These are phyloP conservation scores for Lachnellula suecica DNA, from an alignment of 2,329 filamentous ascomycete species.

Conservation along the genomic window DNA sequence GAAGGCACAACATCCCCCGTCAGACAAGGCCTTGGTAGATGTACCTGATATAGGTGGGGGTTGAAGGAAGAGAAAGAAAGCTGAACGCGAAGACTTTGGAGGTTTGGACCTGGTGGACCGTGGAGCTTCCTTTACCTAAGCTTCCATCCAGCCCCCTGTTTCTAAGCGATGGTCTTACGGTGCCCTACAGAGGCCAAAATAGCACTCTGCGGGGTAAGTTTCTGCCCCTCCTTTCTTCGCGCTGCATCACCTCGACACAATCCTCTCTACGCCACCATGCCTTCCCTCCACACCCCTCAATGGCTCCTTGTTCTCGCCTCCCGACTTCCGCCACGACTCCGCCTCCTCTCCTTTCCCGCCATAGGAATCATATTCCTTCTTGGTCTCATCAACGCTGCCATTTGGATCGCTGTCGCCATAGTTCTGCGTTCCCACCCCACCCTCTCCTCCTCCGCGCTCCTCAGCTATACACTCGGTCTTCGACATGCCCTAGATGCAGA, in stretches of 20 bases:
- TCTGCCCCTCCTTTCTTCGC: not conserved
- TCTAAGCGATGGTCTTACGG: not conserved
- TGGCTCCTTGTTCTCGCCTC: conserved; percentile 11
- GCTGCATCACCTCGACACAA: not conserved
- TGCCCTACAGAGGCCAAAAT: not conserved
- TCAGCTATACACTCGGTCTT: conserved; percentile 86
- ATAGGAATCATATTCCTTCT: conserved; percentile 49
- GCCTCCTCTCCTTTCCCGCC: conserved; percentile 24
- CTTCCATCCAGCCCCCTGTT: not conserved
- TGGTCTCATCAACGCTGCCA: conserved; percentile 48
- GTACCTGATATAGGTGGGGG: no score
- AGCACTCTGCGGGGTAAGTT: not conserved
- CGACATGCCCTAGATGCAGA: conserved; percentile 98
- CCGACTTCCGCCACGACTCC: conserved; percentile 18
- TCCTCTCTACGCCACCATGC: not conserved
- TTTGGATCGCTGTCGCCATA: conserved; percentile 55
- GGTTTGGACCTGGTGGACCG: no score
- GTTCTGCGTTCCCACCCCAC: conserved; percentile 52
- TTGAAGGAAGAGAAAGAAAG: no score
- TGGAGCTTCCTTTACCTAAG: no score
- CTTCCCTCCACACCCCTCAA: conserved; percentile 6
- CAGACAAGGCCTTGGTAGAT: no score
- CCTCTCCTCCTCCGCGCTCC: conserved; percentile 75
- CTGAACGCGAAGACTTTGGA: no score
- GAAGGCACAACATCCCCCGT: no score